phyloP scores from a whole-genome alignment of 1,139 yeast genomes.

The Scheffersomyces segobiensis region DNA sequence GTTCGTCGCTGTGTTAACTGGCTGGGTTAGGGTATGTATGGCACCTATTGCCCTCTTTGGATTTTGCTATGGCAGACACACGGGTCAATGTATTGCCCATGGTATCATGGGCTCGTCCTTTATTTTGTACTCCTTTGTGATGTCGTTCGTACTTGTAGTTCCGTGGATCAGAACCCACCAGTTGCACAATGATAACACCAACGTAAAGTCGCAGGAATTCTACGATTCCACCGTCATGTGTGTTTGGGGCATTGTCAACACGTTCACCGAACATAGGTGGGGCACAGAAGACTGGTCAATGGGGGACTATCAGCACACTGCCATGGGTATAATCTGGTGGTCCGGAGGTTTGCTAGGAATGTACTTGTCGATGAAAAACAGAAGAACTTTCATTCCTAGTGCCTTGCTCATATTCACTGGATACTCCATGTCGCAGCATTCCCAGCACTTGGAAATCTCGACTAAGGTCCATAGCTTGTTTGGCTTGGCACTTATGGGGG shows the following conservation, averaged over 20 bases:
- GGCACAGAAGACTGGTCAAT: constrained; percentile 83
- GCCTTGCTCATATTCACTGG: constrained; percentile 83
- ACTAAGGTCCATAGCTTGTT: constrained; percentile 87
- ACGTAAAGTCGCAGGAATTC: constrained; percentile 73
- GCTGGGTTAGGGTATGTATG: constrained; percentile 71
- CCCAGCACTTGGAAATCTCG: constrained; percentile 70
- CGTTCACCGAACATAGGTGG: constrained; percentile 96
- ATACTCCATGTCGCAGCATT: constrained; percentile 90
- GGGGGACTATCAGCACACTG: constrained; percentile 91
- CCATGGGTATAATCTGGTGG: constrained; percentile 98
- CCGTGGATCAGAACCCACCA: constrained; percentile 61
- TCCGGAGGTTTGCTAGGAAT: constrained; percentile 87
- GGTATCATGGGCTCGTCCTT: constrained; percentile 96
- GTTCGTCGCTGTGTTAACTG: constrained; percentile 48
- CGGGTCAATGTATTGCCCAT: constrained; percentile 93
- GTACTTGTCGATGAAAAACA: constrained; percentile 64
- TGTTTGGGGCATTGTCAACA: constrained; percentile 88
- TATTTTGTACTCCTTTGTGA: constrained; percentile 71
- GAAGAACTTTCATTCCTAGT: constrained; percentile 78
- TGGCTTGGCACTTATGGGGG: constrained; percentile 76
- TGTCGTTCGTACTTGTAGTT: constrained; percentile 63
- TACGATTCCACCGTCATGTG: constrained; percentile 81
- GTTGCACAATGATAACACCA: constrained; percentile 25
- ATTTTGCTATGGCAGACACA: constrained; percentile 69
- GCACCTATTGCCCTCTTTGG: constrained; percentile 86